Base-by-base conservation (phyloP, 805 yeast species). In the Saccharomycopsis microspora region DNA sequence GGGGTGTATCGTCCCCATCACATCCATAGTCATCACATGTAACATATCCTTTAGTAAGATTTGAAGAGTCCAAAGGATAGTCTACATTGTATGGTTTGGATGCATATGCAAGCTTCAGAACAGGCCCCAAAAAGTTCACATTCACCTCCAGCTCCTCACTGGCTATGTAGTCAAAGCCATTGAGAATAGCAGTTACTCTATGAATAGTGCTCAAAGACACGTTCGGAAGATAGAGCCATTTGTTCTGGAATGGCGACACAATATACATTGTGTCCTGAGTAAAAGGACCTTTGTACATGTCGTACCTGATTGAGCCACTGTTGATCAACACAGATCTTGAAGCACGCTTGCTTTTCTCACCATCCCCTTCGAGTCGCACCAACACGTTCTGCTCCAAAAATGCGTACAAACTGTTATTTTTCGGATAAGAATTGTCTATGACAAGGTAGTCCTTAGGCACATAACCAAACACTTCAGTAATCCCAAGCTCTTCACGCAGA, bases 261-360 rank as follows among this genome's bases (percentile, higher is more conserved):
- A 83, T 85, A 59, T 71, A 90, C 55, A 83, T 83, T 0, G 90
- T 71, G 61, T 88, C 95, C 41, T 67, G 66, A 0, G 95, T 88
- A 60, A 82, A 89, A 1, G 82, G 80, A 0, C 97, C 97, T 59
- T 80, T 75, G 65, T 82, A 83, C 42, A 89, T 64, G 62, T 89
- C 96, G 59, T 85, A 90, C 46, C 97, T 73, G 3, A 89, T 74
- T 4, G 95, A 82, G 1, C 97, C 97, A 0, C 96, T 83, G 60
- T 90, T 90, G 51, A 85, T 76, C 41, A 85, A 64, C 30, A 87
- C 73, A 32, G 80, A 66, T 47, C 86, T 67, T 1, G 65, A 58
- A 45, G 67, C 65, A 10, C 55, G 19, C 6, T 28, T 53, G 6
- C 51, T 49, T n/a, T 56, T 46, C 50, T 57, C 47, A 11, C 55